Evolutionary conservation across 495 filamentous ascomycete species (phyloP).

Genomic region (Neurospora sp.): DNA sequence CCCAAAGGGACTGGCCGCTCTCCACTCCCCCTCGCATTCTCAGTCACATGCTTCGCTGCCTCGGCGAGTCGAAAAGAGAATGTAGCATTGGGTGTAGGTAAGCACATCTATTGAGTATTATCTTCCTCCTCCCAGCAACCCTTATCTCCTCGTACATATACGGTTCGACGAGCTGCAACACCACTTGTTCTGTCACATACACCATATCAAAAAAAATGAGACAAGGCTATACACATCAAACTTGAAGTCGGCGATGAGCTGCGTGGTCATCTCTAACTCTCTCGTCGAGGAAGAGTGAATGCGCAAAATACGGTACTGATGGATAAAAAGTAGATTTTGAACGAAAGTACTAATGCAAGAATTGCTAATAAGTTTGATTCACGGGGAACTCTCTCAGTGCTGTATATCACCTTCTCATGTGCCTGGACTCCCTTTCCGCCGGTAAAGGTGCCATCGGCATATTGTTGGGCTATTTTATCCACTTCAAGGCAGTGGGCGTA

Average conservation of each 20-base stretch:
- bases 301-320: neutral
- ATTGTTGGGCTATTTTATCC: neutral
- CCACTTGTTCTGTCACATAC: neutral
- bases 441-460: neutral
- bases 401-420: neutral
- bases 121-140: neutral
- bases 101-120: neutral
- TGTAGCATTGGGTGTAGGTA: too few relatives aligned
- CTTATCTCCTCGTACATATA: neutral
- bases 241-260: neutral
- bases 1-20: neutral
- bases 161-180: neutral
- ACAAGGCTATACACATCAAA: too few relatives aligned
- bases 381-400: neutral
- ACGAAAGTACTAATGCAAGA: neutral
- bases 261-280: neutral
- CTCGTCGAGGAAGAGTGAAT: neutral
- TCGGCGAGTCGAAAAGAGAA: neutral
- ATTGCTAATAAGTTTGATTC: neutral
- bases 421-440: neutral
- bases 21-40: neutral
- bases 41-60: neutral
- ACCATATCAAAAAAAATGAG: too few relatives aligned
- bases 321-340: neutral
- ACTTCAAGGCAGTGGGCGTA: neutral